Evolutionary conservation across 108 stramenopile genomes (phyloP), one percentile per base, ranked within the genome.

Genomic region (Fistulifera solaris): DNA sequence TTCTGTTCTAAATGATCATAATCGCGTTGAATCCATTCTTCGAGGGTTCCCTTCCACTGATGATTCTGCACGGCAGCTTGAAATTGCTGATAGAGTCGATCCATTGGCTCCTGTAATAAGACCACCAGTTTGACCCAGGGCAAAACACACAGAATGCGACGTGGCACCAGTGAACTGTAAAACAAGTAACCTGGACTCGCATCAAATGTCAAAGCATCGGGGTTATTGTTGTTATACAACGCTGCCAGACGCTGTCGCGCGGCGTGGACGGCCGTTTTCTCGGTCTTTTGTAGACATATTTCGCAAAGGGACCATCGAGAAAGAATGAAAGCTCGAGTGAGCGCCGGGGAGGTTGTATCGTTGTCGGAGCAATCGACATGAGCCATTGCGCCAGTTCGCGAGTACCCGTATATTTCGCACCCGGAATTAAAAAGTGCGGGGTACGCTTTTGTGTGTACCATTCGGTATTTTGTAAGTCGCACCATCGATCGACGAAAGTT

Each of bases 61-160:
- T 35, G 31, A 35, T 35, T 35, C 8, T 35, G 31, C 31, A 35
- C 31, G 8, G 46, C 55, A 16, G 40, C 47, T 38, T 48, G 47
- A 57, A 50, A 67, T 21, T 59, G 58, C 47, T 59, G 53, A 7
- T 40, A 38, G 16, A 67, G 19, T 23, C 66, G 66, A 40, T 54
- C 66, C 16, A 60, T 42, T 7, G 66, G 66, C 47, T 67, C 41
- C 16, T 50, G 58, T 14, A 67, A 27, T 7, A 60, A 28, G 0
- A 67, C 35, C 5, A 67, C 40, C 14, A 67, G 4, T 48, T 60
- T 52, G 42, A 67, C 41, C 66, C 66, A 67, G 25, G 66, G 66
- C 1, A 40, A 14, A n/a, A 60, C 50, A 42, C 66, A 67, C 0
- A 67, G 46, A 15, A 67, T 39, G 4, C 58, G 58, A 17, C 44